Evolutionary conservation across 2,329 filamentous ascomycete species (phyloP), one percentile per base, ranked within the genome.

Genomic region (Botrytis paeoniae): DNA sequence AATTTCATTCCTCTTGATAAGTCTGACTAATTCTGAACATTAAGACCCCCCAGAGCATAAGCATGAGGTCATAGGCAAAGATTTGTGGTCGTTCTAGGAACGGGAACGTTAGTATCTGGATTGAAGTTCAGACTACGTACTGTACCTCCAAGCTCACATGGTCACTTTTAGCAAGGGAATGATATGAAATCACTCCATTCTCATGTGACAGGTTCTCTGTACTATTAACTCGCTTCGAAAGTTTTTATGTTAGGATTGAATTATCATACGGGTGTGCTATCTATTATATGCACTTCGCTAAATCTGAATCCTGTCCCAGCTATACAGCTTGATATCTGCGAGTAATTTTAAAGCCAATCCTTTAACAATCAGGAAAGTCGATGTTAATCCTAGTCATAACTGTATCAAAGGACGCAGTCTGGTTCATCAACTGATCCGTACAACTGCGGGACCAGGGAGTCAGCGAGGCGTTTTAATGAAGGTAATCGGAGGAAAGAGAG

Each of bases 291-390:
- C 25, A n/a, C 10, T 51, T 1, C 1, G 25, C 48, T 51, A 51
- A 10, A 14, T n/a, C 3, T 51, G 25, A 6, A n/a, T n/a, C 25
- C 48, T 51, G 25, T 6, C 48, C 48, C 25, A 51, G 25, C 48
- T n/a, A n/a, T 51, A 14, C 25, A 51, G 22, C 48, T 51, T 51
- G 25, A n/a, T 51, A 51, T n/a, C 22, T 51, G 48, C 10, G 25
- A n/a, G 22, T 14, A 1, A 4, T 51, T 10, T 51, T 51, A 51
- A 51, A n/a, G 25, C 10, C 10, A 4, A 51, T 4, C 5, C 48
- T 37, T 61, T 22, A 62, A 22, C 59, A 62, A 39, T 62, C 59
- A n/a, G 59, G 59, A 39, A 62, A 62, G 59, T 62, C 59, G 59
- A 62, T 62, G 2, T 39, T 62, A 22, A 62, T 62, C 59, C 59